These are phyloP conservation scores for Pelargonium myrrhifolium DNA, from an alignment of 441 rosid species.

Conservation along the genomic window DNA sequence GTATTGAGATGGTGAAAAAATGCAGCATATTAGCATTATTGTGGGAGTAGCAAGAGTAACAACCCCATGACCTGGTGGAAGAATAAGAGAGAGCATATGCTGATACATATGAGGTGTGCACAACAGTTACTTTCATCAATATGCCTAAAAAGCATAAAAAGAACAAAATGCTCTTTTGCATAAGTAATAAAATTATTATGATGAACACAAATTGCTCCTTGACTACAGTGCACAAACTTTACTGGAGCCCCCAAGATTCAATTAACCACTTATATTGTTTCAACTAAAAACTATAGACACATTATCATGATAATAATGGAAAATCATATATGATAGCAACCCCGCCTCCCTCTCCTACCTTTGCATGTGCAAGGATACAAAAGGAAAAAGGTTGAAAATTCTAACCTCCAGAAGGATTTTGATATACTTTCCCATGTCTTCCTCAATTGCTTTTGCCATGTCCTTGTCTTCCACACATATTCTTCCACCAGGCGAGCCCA, in stretches of 20 bases:
- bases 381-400: constrained; percentile 7
- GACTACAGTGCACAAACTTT: not conserved
- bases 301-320: constrained; percentile 1
- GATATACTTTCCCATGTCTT: constrained; percentile 82
- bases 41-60: not conserved
- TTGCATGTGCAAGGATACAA: not conserved
- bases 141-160: not conserved
- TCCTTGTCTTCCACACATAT: constrained; percentile 74
- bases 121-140: not conserved
- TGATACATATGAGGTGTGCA: not conserved
- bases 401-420: constrained; percentile 81
- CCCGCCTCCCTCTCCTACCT: not conserved
- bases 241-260: not conserved
- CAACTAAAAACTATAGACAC: constrained; percentile 3
- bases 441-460: constrained; percentile 70
- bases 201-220: not conserved
- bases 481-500: constrained; percentile 75
- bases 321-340: constrained; percentile 6
- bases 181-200: not conserved
- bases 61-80: constrained; percentile 2
- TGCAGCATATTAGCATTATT: not conserved
- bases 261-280: constrained; percentile 8
- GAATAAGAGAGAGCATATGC: not conserved
- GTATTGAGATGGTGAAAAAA: constrained; percentile 1
- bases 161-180: not conserved